Evolutionary conservation across 1,284 basidiomycete genomes (phyloP), one percentile per base, ranked within the genome.

Genomic region (Ganoderma lingzhi): DNA sequence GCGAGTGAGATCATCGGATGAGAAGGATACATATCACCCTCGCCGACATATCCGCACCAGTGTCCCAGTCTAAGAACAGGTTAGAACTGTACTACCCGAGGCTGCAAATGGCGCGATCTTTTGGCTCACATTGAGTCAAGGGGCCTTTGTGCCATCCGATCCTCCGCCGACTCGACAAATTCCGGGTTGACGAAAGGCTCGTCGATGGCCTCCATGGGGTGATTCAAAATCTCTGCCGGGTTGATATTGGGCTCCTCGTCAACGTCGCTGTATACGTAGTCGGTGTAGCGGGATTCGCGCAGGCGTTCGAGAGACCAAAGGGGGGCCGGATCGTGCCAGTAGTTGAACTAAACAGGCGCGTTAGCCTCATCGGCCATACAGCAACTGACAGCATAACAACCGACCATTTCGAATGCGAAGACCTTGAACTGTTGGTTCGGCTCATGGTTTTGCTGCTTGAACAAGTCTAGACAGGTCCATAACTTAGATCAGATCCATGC

Each of bases 361-460:
- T 39, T 9, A 59, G 56, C 35, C 14, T 55, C 30, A 32, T 44
- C 3, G 23, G 23, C 9, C n/a, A n/a, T 59, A 19, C 1, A 59
- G 10, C 17, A 9, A 14, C 30, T 19, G 3, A 5, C 15, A 48
- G 6, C 32, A 8, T 6, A 6, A 35, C 41, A n/a, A 66, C 74
- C 39, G 14, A 77, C 75, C 56, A 76, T 70, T 6, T 72, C 76
- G 30, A 71, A 72, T 1, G 75, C 72, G 14, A 70, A 71, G 15
- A 71, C 69, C 41, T 70, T 65, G 45, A 77, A 60, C 64, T 77
- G 74, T n/a, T 69, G 69, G 14, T 62, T 51, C 0, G 72, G 64
- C 61, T 69, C 62, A 9, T 76, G 67, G 23, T 73, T 73, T 39
- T 75, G 73, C 42, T 78, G 75, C 17, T 69, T 67, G 64, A 78